Evolutionary conservation across 805 yeast genomes (phyloP).

Genomic region (Clavispora fructus): DNA sequence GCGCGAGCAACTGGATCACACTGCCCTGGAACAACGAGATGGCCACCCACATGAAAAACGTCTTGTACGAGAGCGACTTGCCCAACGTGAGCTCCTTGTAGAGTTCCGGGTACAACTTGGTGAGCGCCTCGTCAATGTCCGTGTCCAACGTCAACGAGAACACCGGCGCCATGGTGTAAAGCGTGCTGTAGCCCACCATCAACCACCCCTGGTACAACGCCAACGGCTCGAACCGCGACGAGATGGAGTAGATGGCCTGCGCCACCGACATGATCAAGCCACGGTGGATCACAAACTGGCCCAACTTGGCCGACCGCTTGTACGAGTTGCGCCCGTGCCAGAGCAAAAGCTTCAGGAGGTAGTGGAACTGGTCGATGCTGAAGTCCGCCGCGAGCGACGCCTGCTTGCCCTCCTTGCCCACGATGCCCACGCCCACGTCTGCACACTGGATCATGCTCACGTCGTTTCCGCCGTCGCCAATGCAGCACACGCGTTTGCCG

Average conservation of each 20-base stretch:
- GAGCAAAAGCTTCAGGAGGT: conserved; percentile 73
- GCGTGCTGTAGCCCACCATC: conserved; percentile 97
- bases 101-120: conserved; percentile 87
- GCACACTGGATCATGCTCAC: conserved; percentile 99
- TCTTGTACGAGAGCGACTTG: conserved; percentile 74
- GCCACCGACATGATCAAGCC: conserved; percentile 92
- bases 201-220: conserved; percentile 95
- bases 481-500: conserved; percentile 89
- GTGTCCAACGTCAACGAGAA: conserved; percentile 86
- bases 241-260: conserved; percentile 86
- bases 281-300: conserved; percentile 95
- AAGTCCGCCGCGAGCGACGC: conserved; percentile 97
- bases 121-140: conserved; percentile 85
- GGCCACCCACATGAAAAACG: conserved; percentile 87
- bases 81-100: conserved; percentile 91
- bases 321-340: conserved; percentile 99
- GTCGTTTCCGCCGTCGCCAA: conserved; percentile 99
- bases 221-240: conserved; percentile 85
- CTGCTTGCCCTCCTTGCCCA: conserved; percentile 97
- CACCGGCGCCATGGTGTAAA: conserved; percentile 97
- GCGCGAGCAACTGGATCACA: conserved; percentile 78
- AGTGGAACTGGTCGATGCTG: conserved; percentile 87
- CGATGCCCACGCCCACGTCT: conserved; percentile 98
- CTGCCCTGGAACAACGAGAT: conserved; percentile 89
- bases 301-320: conserved; percentile 89